Base-by-base conservation (phyloP, 495 filamentous ascomycete species). In the Parathielavia hyrcaniae region DNA sequence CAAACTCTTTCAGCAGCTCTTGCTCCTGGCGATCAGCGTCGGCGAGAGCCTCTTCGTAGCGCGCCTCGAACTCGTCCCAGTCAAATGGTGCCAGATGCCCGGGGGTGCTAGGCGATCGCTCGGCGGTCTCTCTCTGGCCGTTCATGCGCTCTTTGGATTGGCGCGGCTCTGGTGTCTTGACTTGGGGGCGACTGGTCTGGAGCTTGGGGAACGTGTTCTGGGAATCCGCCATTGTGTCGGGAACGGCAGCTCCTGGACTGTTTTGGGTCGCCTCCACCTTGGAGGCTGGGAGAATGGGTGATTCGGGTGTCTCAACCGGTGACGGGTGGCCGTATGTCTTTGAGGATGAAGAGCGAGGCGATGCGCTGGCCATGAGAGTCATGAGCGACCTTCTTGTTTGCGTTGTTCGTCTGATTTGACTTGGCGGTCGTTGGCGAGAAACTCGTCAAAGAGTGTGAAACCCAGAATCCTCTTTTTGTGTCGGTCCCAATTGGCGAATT, bases 21-120 rank as follows among this genome's bases (percentile, higher is more conserved):
- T 79, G 78, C 69, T 95, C 87, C 0, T 80, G 66, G 16, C 73
- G 69, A 43, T 83, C 75, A 23, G 83, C 79, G 47, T 84, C 74
- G 23, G 75, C 69, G 68, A 91, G 81, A 32, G 79, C 79, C 47
- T 78, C 71, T 36, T 78, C 63, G 58, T 87, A 91, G 38, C 81
- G 80, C 23, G 75, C 68, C 67, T 88, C 77, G 17, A 92, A 79
- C 39, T 85, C 80, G 8, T 82, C 77, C 86, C 86, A 90, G 65
- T 86, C 78, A 61, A 83, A 86, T 14, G 73, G 64, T 7, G 67
- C 69, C 20, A 77, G 67, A 50, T 76, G 69, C 13, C 73, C 75
- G 1, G 76, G 75, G 2, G 74, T 76, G 59, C 73, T 73, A n/a
- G 71, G 71, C 10, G 71, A 71, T 41, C 61, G 53, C 50, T 70